Evolutionary conservation across 2,329 filamentous ascomycete species (phyloP).

Genomic region (Colletotrichum karsti): DNA sequence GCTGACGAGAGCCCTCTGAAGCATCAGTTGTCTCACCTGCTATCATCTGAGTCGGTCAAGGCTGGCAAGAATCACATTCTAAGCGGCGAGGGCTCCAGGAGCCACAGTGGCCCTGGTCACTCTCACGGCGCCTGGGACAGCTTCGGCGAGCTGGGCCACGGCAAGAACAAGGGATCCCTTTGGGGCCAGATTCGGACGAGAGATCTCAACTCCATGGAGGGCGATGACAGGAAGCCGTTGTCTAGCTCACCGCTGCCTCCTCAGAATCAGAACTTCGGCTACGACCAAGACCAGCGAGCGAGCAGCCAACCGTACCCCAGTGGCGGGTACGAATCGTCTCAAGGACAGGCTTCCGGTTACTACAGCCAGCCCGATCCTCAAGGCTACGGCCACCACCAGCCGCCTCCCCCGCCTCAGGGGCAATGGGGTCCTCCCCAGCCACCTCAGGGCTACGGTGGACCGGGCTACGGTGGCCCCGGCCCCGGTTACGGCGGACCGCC

Average conservation of each 20-base stretch:
- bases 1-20: constrained; percentile 74
- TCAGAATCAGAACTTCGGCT: constrained; percentile 48
- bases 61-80: constrained; percentile 81
- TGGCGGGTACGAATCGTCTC: constrained; percentile 30
- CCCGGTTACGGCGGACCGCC: constrained; percentile 37
- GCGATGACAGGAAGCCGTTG: constrained; percentile 50
- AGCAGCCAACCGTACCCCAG: constrained; percentile 34
- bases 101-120: constrained; percentile 48
- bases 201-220: constrained; percentile 64
- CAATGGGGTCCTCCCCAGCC: constrained; percentile 31
- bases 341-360: constrained; percentile 26
- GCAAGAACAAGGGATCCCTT: constrained; percentile 66
- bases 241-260: constrained; percentile 46
- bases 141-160: constrained; percentile 58
- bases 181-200: constrained; percentile 70
- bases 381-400: constrained; percentile 41
- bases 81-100: constrained; percentile 39
- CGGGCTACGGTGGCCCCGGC: constrained; percentile 38
- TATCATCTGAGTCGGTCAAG: constrained; percentile 85
- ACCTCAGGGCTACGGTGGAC: constrained; percentile 36
- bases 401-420: constrained; percentile 34
- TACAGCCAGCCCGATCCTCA: constrained; percentile 34
- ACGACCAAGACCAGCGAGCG: constrained; percentile 42
- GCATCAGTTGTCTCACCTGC: constrained; percentile 74
- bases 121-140: constrained; percentile 49